A percentile compares a stretch with the other conserved stretches of the same genome.
phyloP scores from a whole-genome alignment of 164 flowering plant species.

The Macadamia integrifolia region DNA sequence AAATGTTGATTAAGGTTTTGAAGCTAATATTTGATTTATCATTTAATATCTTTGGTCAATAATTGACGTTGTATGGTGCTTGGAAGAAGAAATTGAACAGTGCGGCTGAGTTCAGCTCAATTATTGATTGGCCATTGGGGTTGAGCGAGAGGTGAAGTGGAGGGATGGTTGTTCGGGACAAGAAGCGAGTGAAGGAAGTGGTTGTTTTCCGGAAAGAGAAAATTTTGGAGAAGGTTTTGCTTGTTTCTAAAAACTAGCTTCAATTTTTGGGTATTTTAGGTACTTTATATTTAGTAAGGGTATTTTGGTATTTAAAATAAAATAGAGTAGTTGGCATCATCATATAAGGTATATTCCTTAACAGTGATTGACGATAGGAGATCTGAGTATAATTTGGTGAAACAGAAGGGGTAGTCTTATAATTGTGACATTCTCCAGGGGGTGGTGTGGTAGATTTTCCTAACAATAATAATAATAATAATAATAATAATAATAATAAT shows the following conservation, averaged over 20 bases:
- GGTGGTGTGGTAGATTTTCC: too few species aligned
- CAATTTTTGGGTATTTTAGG: slow-evolving; percentile 7
- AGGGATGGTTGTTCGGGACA: slow-evolving; percentile 2
- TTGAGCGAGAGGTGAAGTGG: not conserved
- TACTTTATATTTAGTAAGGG: too few species aligned
- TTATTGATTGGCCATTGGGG: not conserved
- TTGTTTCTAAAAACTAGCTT: not conserved
- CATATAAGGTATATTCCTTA: too few species aligned
- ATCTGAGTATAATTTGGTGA: too few species aligned
- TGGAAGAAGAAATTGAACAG: not conserved
- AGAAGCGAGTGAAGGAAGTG: not conserved
- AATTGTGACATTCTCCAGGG: too few species aligned
- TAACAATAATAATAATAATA: too few species aligned
- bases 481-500: too few species aligned
- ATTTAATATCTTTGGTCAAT: not conserved
- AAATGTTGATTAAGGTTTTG: not conserved
- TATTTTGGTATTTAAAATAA: too few species aligned
- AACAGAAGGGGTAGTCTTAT: too few species aligned
- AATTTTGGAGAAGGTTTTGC: not conserved
- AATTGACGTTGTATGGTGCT: not conserved
- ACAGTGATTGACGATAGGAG: too few species aligned
- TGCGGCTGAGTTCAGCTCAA: not conserved
- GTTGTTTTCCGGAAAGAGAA: not conserved
- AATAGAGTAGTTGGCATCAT: not conserved
- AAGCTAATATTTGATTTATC: not conserved